phyloP scores from a whole-genome alignment of 1,284 basidiomycete genomes.

The Ustilago hordei region DNA sequence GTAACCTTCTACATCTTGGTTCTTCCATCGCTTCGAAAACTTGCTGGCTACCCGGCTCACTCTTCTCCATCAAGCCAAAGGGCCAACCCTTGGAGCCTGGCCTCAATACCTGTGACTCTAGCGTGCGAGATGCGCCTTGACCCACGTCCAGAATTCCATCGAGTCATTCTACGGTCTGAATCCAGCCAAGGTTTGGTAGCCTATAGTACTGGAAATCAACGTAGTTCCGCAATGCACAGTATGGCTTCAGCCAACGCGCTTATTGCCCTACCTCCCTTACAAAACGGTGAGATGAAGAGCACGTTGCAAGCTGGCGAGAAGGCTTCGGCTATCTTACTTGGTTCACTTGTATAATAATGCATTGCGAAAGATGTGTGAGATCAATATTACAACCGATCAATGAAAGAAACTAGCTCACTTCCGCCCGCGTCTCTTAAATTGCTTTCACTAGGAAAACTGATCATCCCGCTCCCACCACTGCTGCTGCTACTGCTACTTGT shows the following conservation, averaged over 20 bases:
- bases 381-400: conserved; percentile 15
- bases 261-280: conserved; percentile 50
- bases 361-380: background rate
- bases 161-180: conserved; percentile 75
- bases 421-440: conserved; percentile 11
- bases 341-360: conserved; percentile 22
- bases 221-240: conserved; percentile 64
- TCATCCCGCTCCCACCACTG: conserved; percentile 4
- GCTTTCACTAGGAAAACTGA: conserved; percentile 23
- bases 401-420: conserved; percentile 23
- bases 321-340: conserved; percentile 49
- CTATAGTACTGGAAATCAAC: conserved; percentile 71
- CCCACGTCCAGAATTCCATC: conserved; percentile 82
- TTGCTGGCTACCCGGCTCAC: conserved; percentile 69
- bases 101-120: conserved; percentile 77
- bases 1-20: conserved; percentile 89
- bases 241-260: conserved; percentile 64
- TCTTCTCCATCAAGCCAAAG: background rate
- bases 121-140: conserved; percentile 78
- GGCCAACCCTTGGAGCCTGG: conserved; percentile 74
- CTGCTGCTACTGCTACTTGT: conserved; percentile 10
- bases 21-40: conserved; percentile 79
- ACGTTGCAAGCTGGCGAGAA: conserved; percentile 11
- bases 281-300: background rate
- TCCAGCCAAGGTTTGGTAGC: conserved; percentile 74